These are phyloP conservation scores for Bruguiera parviflora DNA, from an alignment of 345 rosid species.

Conservation along the genomic window DNA sequence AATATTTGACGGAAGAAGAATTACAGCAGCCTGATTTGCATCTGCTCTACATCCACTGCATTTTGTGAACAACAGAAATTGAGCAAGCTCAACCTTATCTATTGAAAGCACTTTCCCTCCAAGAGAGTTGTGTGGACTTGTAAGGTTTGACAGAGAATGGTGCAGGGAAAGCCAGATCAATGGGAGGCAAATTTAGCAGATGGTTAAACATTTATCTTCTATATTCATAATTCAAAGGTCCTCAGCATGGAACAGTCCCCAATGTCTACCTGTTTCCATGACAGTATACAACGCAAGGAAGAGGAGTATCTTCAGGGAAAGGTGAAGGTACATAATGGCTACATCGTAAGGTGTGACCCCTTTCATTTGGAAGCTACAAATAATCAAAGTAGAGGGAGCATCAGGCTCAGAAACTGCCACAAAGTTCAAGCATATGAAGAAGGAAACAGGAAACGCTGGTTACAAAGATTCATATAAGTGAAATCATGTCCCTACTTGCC, in stretches of 20 bases:
- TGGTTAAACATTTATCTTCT: not conserved
- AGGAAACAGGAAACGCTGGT: not conserved
- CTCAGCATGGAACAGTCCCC: not conserved
- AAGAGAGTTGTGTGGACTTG: conserved; percentile 1
- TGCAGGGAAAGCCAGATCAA: no score
- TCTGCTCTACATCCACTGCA: conserved; percentile 39
- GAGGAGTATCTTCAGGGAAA: conserved; percentile 26
- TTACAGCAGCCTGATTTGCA: conserved; percentile 35
- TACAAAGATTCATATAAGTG: not conserved
- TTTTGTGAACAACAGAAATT: conserved; percentile 12
- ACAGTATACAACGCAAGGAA: conserved; percentile 37
- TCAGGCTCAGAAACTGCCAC: not conserved
- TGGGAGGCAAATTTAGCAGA: not conserved
- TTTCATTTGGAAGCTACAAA: conserved; percentile 27
- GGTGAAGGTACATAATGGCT: conserved; percentile 32
- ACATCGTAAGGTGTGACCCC: conserved; percentile 28
- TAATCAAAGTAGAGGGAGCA: not conserved
- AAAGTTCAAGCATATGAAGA: not conserved
- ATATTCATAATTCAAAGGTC: no score
- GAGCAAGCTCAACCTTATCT: conserved; percentile 23
- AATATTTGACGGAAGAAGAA: conserved; percentile 36
- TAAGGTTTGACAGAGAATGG: no score
- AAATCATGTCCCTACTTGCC: conserved; percentile 27
- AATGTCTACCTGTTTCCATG: conserved; percentile 32
- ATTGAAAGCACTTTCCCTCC: not conserved